These are phyloP conservation scores for Chytridiales sp. DNA, from an alignment of 371 early-diverging fungal genomes.

Conservation along the genomic window DNA sequence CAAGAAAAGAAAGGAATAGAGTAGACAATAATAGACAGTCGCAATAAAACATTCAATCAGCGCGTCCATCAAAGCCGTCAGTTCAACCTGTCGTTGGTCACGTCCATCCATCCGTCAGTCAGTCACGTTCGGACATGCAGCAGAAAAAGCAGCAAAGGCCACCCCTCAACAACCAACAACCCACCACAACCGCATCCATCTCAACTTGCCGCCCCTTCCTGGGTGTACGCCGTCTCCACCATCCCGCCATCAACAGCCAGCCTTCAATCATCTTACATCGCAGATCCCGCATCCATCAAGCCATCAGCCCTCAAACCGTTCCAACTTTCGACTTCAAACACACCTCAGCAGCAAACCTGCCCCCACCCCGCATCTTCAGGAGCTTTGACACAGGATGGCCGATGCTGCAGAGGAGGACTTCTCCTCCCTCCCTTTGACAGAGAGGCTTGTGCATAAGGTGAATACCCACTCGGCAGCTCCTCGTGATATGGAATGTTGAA, in stretches of 20 bases:
- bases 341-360: not conserved
- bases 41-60: too few relatives aligned
- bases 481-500: not conserved
- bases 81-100: not conserved
- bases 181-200: not conserved
- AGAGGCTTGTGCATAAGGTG: conserved; percentile 24
- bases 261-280: not conserved
- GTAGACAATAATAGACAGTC: too few relatives aligned
- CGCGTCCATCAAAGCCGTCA: not conserved
- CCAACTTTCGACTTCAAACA: not conserved
- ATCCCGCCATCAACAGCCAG: not conserved
- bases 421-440: conserved; percentile 2
- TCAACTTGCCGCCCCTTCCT: not conserved
- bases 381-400: not conserved
- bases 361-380: not conserved
- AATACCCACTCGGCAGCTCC: not conserved
- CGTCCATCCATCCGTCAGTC: not conserved
- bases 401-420: conserved; percentile 22
- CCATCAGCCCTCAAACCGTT: too few relatives aligned
- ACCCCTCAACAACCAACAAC: not conserved
- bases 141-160: not conserved
- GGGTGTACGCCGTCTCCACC: not conserved
- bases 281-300: too few relatives aligned
- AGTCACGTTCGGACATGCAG: not conserved
- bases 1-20: too few relatives aligned